phyloP scores from a whole-genome alignment of 306 rosid species.

The Myrica gale region DNA sequence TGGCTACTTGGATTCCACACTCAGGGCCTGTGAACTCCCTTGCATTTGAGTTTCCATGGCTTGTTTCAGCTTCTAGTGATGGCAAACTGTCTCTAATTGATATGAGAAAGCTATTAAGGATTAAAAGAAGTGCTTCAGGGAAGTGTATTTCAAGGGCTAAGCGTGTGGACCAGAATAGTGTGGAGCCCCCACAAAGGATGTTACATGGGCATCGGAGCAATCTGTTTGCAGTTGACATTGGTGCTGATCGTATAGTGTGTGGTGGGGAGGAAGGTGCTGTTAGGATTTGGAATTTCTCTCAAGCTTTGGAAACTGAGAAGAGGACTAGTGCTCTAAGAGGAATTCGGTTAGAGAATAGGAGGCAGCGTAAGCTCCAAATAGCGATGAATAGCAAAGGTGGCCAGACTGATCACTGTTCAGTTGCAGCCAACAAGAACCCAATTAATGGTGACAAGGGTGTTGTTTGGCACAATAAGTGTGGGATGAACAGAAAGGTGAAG shows the following conservation, averaged over 20 bases:
- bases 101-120: slow-evolving; percentile 63
- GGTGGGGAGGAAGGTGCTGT: slow-evolving; percentile 95
- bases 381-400: slow-evolving; percentile 55
- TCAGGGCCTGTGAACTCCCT: slow-evolving; percentile 76
- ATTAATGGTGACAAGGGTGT: slow-evolving; percentile 41
- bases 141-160: slow-evolving; percentile 38
- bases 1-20: slow-evolving; percentile 84
- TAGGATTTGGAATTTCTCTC: slow-evolving; percentile 90
- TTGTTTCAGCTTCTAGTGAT: slow-evolving; percentile 87
- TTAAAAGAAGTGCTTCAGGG: slow-evolving; percentile 39
- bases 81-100: slow-evolving; percentile 81
- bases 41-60: slow-evolving; percentile 97
- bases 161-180: slow-evolving; percentile 30
- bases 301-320: slow-evolving; percentile 73
- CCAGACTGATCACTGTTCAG: slow-evolving; percentile 67
- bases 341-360: slow-evolving; percentile 67
- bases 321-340: slow-evolving; percentile 65
- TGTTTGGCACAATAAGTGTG: slow-evolving; percentile 65
- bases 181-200: slow-evolving; percentile 95
- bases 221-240: slow-evolving; percentile 71
- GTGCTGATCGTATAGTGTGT: slow-evolving; percentile 87
- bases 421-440: slow-evolving; percentile 79
- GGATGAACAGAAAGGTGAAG: slow-evolving; percentile 67
- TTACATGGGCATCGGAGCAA: slow-evolving; percentile 72
- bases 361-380: slow-evolving; percentile 62